phyloP scores from a whole-genome alignment of 2,329 filamentous ascomycete genomes.

The Botryotinia convoluta region DNA sequence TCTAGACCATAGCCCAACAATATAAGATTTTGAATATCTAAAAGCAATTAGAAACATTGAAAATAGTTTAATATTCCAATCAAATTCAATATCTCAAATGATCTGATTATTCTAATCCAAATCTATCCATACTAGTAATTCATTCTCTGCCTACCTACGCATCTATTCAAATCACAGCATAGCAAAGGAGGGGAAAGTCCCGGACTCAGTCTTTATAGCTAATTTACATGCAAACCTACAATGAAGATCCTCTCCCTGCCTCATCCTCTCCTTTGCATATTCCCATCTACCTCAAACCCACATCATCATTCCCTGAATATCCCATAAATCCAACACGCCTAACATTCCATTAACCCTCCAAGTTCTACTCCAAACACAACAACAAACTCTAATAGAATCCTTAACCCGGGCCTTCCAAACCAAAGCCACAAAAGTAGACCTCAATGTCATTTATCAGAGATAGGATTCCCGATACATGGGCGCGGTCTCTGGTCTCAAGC shows the following conservation, averaged over 20 bases:
- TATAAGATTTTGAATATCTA: too few species aligned
- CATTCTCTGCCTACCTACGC: neutral
- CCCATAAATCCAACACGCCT: too few species aligned
- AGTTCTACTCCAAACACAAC: neutral
- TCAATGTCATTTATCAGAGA: neutral
- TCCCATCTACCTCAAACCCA: neutral
- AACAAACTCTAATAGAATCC: neutral
- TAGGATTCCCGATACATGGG: neutral
- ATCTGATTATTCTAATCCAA: neutral
- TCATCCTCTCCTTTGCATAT: neutral
- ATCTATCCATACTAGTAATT: neutral
- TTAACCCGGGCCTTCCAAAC: too few species aligned
- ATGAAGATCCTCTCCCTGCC: neutral
- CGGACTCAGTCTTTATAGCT: neutral
- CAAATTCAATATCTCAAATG: too few species aligned
- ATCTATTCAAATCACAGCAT: neutral
- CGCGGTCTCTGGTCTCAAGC: neutral
- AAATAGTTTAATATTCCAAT: too few species aligned
- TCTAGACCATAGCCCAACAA: too few species aligned
- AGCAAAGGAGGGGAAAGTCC: neutral
- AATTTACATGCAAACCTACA: neutral
- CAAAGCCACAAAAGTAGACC: neutral
- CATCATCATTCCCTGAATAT: too few species aligned
- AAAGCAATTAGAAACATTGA: too few species aligned
- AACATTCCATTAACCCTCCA: too few species aligned